A percentile compares a stretch with the other conserved stretches of the same genome.
Conservation (phyloP, 495 filamentous ascomycete genomes). For the Neurospora sp. region DNA sequence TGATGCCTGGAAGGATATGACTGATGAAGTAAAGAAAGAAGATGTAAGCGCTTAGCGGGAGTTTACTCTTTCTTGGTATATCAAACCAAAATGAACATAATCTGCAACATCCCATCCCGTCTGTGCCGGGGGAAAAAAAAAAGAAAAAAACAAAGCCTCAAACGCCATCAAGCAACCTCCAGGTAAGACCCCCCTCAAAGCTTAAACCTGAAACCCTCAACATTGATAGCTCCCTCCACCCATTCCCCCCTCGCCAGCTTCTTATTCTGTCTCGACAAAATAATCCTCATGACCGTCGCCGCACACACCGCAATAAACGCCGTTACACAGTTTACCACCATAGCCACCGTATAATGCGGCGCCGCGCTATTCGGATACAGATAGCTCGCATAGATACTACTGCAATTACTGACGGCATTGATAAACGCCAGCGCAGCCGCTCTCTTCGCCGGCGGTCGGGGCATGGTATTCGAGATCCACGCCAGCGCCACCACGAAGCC, state of each 20-base stretch:
- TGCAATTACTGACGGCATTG: constrained; percentile 68
- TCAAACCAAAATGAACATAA: neutral
- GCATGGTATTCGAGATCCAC: constrained; percentile 73
- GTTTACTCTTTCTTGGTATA: neutral
- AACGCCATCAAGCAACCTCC: neutral
- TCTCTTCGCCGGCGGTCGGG: constrained; percentile 75
- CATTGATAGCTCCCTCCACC: constrained; percentile 40
- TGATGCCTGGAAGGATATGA: neutral
- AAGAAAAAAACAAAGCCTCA: neutral
- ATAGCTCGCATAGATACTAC: constrained; percentile 67
- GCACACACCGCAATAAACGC: constrained; percentile 54
- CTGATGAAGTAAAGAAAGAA: neutral
- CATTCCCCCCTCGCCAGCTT: constrained; percentile 51
- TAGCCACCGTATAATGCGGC: constrained; percentile 51
- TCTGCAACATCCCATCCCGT: neutral
- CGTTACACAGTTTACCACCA: constrained; percentile 64
- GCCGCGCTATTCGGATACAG: constrained; percentile 40
- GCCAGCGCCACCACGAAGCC: constrained; percentile 64
- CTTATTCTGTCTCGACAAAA: constrained; percentile 60
- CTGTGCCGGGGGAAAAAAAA: neutral
- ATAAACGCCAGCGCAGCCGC: constrained; percentile 73
- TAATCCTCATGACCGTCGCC: constrained; percentile 53
- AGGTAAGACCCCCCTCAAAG: constrained; percentile 21
- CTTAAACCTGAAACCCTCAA: constrained; percentile 56
- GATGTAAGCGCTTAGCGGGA: neutral